These are phyloP conservation scores for Amphirosellinia nigrospora DNA, from an alignment of 495 filamentous ascomycete species.

Conservation along the genomic window DNA sequence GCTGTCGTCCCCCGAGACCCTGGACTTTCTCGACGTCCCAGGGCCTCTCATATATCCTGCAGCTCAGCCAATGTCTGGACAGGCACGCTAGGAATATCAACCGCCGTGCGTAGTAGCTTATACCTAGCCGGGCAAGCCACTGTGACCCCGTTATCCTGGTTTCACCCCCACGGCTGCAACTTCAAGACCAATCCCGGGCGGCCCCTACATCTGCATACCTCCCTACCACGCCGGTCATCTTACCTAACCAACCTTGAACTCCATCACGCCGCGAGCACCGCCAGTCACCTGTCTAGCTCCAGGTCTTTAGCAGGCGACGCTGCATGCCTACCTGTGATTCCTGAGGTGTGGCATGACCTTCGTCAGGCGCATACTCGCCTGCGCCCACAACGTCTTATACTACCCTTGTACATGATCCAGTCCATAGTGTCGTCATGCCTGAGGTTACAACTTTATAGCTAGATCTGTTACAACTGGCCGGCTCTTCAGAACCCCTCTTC, in stretches of 20 bases:
- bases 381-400: conserved; percentile 27
- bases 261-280: background rate
- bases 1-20: background rate
- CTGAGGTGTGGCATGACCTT: conserved; percentile 16
- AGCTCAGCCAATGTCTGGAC: background rate
- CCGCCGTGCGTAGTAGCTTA: conserved; percentile 6
- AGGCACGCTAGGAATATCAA: conserved; percentile 5
- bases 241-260: background rate
- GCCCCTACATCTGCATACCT: conserved; percentile 14
- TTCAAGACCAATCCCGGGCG: conserved; percentile 9
- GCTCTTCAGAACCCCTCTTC: conserved; percentile 24
- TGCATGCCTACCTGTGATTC: conserved; percentile 15
- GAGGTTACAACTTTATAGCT: conserved; percentile 16
- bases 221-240: conserved; percentile 11
- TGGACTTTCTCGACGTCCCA: conserved; percentile 7
- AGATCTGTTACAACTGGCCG: conserved; percentile 8
- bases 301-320: background rate
- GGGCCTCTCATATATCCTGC: conserved; percentile 6
- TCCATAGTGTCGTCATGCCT: conserved; percentile 20
- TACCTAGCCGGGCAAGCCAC: background rate
- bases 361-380: background rate
- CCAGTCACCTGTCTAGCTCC: conserved; percentile 9
- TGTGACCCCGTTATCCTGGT: conserved; percentile 1
- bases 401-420: conserved; percentile 27
- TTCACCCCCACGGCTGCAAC: conserved; percentile 7